Conservation (phyloP, 2,329 filamentous ascomycete genomes). For the Talaromyces verruculosus region DNA sequence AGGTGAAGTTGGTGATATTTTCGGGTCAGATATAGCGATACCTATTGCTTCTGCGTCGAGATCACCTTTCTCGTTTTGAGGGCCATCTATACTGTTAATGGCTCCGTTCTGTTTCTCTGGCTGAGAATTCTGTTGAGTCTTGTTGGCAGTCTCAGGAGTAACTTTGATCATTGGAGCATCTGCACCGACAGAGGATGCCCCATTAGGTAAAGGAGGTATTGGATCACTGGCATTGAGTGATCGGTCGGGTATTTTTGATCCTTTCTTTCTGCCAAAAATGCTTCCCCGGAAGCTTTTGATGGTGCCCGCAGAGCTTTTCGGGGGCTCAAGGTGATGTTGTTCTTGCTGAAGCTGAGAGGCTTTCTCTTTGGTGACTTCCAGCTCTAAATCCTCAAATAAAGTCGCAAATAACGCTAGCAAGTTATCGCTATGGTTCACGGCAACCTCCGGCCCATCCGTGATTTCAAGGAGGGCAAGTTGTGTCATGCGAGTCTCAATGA, state of each 20-base stretch:
- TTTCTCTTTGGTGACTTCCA: slow-evolving; percentile 36
- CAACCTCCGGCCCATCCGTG: slow-evolving; percentile 76
- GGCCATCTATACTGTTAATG: not conserved
- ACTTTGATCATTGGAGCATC: slow-evolving; percentile 72
- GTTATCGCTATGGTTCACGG: slow-evolving; percentile 85
- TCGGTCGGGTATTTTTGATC: slow-evolving; percentile 47
- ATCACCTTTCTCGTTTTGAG: slow-evolving; percentile 14
- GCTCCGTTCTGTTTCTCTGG: slow-evolving; percentile 28
- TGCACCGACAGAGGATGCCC: slow-evolving; percentile 26
- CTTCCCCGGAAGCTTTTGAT: slow-evolving; percentile 69
- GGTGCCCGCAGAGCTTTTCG: slow-evolving; percentile 70
- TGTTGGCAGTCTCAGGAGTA: slow-evolving; percentile 54
- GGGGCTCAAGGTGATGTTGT: slow-evolving; percentile 51
- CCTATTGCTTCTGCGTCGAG: slow-evolving; percentile 26
- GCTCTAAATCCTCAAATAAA: slow-evolving; percentile 68
- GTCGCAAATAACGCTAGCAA: slow-evolving; percentile 77
- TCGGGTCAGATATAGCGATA: slow-evolving; percentile 30
- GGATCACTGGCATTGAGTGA: slow-evolving; percentile 39
- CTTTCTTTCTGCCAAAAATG: slow-evolving; percentile 68
- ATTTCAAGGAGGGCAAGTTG: slow-evolving; percentile 82
- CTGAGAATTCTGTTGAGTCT: slow-evolving; percentile 26
- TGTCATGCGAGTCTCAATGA: slow-evolving; percentile 95
- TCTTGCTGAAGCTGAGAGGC: slow-evolving; percentile 40
- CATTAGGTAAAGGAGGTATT: slow-evolving; percentile 26
- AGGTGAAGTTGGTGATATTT: slow-evolving; percentile 23